Percentiles rank a stretch among this genome's conserved stretches.
Conservation (phyloP, 2,329 filamentous ascomycete species). For the Hymenoscyphus occultus region DNA sequence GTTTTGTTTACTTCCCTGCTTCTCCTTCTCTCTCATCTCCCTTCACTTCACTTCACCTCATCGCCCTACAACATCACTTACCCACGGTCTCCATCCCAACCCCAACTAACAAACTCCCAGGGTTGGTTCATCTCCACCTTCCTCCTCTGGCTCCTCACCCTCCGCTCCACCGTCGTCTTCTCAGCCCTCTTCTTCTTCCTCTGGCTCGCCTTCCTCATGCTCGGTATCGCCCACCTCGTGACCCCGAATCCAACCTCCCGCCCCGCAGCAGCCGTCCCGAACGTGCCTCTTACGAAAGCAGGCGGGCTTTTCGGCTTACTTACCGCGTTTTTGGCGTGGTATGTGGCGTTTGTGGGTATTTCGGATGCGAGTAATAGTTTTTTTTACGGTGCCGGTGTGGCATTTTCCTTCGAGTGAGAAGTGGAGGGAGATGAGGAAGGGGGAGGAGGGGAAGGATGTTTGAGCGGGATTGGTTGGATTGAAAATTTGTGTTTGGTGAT, state of each 20-base stretch:
- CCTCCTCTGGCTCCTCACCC: constrained; percentile 54
- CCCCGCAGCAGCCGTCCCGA: constrained; percentile 38
- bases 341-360: constrained; percentile 79
- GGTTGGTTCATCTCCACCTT: constrained; percentile 65
- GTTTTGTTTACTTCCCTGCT: not conserved
- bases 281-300: constrained; percentile 57
- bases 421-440: constrained; percentile 56
- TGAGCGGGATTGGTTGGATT: not conserved
- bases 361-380: constrained; percentile 78
- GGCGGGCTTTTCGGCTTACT: constrained; percentile 77
- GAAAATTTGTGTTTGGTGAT: too few species aligned
- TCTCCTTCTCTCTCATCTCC: too few species aligned
- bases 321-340: constrained; percentile 81
- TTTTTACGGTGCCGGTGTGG: constrained; percentile 88
- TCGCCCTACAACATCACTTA: too few species aligned
- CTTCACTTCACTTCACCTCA: too few species aligned
- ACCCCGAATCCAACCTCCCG: constrained; percentile 19
- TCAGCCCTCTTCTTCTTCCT: constrained; percentile 57
- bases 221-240: constrained; percentile 43
- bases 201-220: constrained; percentile 55
- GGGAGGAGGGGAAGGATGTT: not conserved
- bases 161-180: constrained; percentile 59
- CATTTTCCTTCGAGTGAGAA: constrained; percentile 94
- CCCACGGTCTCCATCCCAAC: too few species aligned
- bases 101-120: constrained; percentile 23